phyloP scores from a whole-genome alignment of 2,329 filamentous ascomycete species.

The Colletotrichum horii region DNA sequence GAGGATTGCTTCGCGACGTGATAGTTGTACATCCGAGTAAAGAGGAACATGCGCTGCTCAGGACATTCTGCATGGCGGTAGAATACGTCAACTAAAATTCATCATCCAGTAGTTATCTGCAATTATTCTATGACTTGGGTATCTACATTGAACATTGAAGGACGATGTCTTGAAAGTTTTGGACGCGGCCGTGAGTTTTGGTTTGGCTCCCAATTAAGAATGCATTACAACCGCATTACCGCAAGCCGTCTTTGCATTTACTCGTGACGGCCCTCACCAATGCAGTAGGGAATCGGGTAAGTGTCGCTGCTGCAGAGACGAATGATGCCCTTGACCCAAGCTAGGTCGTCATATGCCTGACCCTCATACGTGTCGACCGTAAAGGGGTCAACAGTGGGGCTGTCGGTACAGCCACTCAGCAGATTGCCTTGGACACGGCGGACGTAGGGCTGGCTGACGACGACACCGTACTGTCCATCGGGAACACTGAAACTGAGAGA shows the following conservation, averaged over 20 bases:
- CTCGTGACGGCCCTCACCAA: slow-evolving; percentile 32
- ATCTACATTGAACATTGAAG: background rate
- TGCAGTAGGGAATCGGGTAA: slow-evolving; percentile 41
- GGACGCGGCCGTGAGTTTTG: background rate
- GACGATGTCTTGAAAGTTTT: background rate
- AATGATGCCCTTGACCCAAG: slow-evolving; percentile 45
- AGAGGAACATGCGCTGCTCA: no score
- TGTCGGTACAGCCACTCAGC: slow-evolving; percentile 37
- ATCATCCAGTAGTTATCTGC: background rate
- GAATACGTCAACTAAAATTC: background rate
- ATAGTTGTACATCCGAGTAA: no score
- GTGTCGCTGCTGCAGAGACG: slow-evolving; percentile 37
- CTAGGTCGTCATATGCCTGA: slow-evolving; percentile 33
- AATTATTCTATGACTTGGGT: background rate
- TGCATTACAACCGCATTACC: background rate
- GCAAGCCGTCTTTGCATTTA: background rate
- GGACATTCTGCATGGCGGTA: no score
- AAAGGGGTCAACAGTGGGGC: slow-evolving; percentile 29
- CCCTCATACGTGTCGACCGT: slow-evolving; percentile 35
- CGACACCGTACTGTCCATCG: slow-evolving; percentile 37
- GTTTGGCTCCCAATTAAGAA: background rate
- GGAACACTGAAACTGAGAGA: slow-evolving; percentile 35
- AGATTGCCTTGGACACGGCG: slow-evolving; percentile 34
- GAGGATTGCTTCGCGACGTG: no score
- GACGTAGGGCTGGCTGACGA: slow-evolving; percentile 42